Base-by-base conservation (phyloP, 1,139 yeast species). In the Saccharomycopsis phalli region DNA sequence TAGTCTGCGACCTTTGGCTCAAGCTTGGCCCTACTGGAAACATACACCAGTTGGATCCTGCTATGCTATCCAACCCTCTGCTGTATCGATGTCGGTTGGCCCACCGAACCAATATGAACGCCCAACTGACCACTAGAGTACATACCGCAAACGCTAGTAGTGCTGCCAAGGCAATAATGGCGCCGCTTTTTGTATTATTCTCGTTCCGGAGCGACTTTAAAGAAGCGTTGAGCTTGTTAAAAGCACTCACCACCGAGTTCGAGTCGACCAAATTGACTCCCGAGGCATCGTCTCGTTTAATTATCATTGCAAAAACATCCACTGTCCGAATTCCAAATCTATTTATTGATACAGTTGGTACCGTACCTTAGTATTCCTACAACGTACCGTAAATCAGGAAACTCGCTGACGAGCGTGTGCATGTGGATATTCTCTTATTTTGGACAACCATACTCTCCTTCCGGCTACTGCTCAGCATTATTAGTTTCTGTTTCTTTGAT, bases 11-110 rank as follows among this genome's bases (percentile, higher is more conserved):
- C 5, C 29, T 11, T 4, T 11, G n/a, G 14, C n/a, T 5, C 13
- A 26, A 11, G 13, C 29, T 26, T 26, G 47, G 47, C 10, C 47
- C 47, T 6, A 44, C n/a, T 6, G 32, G n/a, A 22, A 35, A 31
- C 47, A 44, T 44, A 10, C 35, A 20, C 42, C 44, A 44, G 5
- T 30, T 22, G 4, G 47, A 34, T 4, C 40, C 38, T 11, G 38
- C 16, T n/a, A 44, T 4, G 13, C 18, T 13, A 13, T 30, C 36
- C 10, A 30, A 17, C n/a, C 47, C 45, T 13, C 26, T 25, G 5
- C 38, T 14, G 4, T 31, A 34, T 17, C 47, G 27, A 13, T 26
- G 36, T 6, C 44, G 31, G 22, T 44, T 44, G 7, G 16, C n/a
- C 7, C 31, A 22, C 22, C 47, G 21, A 13, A 44, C n/a, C 13